A percentile compares a stretch with the other conserved stretches of the same genome.
phyloP scores from a whole-genome alignment of 2,329 filamentous ascomycete genomes.

The Ramichloridium luteum region DNA sequence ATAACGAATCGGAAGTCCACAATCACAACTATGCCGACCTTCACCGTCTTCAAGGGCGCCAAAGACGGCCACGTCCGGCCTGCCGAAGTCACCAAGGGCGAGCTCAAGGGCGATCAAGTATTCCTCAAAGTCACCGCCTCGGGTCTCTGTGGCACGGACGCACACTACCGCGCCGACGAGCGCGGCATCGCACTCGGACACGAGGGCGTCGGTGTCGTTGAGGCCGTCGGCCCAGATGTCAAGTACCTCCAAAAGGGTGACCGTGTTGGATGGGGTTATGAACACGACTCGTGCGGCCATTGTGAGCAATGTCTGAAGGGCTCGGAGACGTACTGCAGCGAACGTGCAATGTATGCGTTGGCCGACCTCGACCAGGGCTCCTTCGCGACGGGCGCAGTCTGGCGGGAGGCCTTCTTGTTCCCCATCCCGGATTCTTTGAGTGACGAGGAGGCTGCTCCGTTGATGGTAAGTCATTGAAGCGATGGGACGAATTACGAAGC shows the following conservation, averaged over 20 bases:
- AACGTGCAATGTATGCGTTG: slow-evolving; percentile 32
- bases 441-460: slow-evolving; percentile 36
- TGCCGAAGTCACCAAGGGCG: slow-evolving; percentile 34
- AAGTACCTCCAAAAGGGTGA: slow-evolving; percentile 39
- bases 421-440: slow-evolving; percentile 33
- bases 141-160: slow-evolving; percentile 51
- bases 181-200: slow-evolving; percentile 40
- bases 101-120: slow-evolving; percentile 43
- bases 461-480: slow-evolving; percentile 26
- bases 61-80: slow-evolving; percentile 45
- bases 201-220: slow-evolving; percentile 43
- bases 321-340: slow-evolving; percentile 33
- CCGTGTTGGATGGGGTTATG: slow-evolving; percentile 41
- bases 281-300: slow-evolving; percentile 33
- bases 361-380: slow-evolving; percentile 37
- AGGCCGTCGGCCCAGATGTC: slow-evolving; percentile 35
- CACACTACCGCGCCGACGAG: slow-evolving; percentile 20
- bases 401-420: slow-evolving; percentile 37
- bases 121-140: slow-evolving; percentile 53
- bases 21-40: slow-evolving; percentile 26
- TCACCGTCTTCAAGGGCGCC: slow-evolving; percentile 53
- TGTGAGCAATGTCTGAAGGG: slow-evolving; percentile 36
- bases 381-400: slow-evolving; percentile 35
- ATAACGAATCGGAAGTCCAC: too few species aligned
- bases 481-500: neutral